A percentile compares a stretch with the other conserved stretches of the same genome.
phyloP scores from a whole-genome alignment of 139 green algal species.

The Spirogloea muscicola region DNA sequence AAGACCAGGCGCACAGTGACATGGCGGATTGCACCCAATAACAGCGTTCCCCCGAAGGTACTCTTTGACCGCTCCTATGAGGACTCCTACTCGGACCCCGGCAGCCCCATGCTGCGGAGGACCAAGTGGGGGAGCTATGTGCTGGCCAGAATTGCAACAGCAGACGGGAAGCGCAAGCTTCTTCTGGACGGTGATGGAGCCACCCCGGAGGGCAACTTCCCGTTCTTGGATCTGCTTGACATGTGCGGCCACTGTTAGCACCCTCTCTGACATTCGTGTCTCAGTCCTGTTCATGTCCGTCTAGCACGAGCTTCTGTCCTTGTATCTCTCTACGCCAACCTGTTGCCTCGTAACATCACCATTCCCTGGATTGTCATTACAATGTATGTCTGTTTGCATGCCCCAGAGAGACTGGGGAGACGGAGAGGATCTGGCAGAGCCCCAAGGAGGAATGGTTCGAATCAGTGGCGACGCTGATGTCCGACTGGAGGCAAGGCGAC shows the following conservation, averaged over 20 bases:
- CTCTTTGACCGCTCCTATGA: conserved; percentile 72
- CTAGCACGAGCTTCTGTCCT: too few species aligned
- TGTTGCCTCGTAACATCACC: too few species aligned
- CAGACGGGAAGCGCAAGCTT: conserved; percentile 58
- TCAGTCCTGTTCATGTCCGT: too few species aligned
- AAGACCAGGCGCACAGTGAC: conserved; percentile 43
- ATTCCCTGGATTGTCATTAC: too few species aligned
- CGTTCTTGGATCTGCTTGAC: conserved; percentile 88
- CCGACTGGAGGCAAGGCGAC: conserved; percentile 39
- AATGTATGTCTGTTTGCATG: too few species aligned
- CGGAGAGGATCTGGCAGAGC: conserved; percentile 80
- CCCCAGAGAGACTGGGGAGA: conserved; percentile 60
- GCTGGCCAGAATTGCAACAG: conserved; percentile 60
- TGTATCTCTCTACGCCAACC: too few species aligned
- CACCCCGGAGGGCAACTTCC: conserved; percentile 73
- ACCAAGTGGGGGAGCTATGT: conserved; percentile 75
- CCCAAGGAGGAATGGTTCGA: conserved; percentile 57
- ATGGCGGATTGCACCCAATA: conserved; percentile 23
- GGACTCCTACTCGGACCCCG: conserved; percentile 90
- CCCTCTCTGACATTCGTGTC: too few species aligned
- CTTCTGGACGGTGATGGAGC: conserved; percentile 77
- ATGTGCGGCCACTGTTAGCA: conserved; percentile 48
- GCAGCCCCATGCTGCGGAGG: conserved; percentile 67
- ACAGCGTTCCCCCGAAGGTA: not conserved
- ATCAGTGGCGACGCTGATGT: conserved; percentile 64